Evolutionary conservation across 805 yeast genomes (phyloP).

Genomic region (Candida morakotiae): DNA sequence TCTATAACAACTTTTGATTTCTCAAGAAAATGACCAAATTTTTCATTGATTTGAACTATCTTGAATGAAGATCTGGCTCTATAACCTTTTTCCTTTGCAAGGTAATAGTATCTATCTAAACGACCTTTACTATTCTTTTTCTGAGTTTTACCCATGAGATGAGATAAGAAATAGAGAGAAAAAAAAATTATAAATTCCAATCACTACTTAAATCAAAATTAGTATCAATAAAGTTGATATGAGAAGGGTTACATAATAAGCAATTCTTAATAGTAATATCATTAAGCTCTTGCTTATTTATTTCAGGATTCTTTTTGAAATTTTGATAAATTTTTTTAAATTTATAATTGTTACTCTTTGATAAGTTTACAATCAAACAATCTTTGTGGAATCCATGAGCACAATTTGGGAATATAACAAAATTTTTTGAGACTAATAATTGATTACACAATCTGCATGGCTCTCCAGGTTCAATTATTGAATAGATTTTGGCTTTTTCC

Average conservation of each 20-base stretch:
- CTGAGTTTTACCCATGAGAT: constrained; percentile 76
- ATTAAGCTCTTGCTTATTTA: constrained; percentile 51
- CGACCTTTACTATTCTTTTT: constrained; percentile 98
- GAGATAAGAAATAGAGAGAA: constrained; percentile 2
- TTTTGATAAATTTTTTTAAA: constrained; percentile 59
- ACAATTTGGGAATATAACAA: constrained; percentile 82
- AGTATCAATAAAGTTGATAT: constrained; percentile 65
- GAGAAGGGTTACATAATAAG: constrained; percentile 70
- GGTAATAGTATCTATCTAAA: constrained; percentile 92
- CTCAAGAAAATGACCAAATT: constrained; percentile 91
- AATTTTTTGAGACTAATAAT: constrained; percentile 62
- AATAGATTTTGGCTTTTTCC: constrained; percentile 44
- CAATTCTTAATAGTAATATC: constrained; percentile 60
- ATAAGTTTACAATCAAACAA: constrained; percentile 64
- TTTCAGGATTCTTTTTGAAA: constrained; percentile 40
- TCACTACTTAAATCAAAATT: constrained; percentile 31
- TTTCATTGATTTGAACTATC: constrained; percentile 90
- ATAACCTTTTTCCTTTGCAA: constrained; percentile 97
- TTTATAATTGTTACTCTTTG: constrained; percentile 58
- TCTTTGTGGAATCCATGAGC: constrained; percentile 87
- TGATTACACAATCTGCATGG: constrained; percentile 72
- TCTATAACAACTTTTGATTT: constrained; percentile 95
- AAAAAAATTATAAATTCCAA: constrained; percentile 4
- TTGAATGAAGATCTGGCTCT: constrained; percentile 99
- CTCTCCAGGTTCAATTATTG: constrained; percentile 76